These are phyloP conservation scores for Priceomyces fermenticarens DNA, from an alignment of 805 yeast genomes.

Conservation along the genomic window DNA sequence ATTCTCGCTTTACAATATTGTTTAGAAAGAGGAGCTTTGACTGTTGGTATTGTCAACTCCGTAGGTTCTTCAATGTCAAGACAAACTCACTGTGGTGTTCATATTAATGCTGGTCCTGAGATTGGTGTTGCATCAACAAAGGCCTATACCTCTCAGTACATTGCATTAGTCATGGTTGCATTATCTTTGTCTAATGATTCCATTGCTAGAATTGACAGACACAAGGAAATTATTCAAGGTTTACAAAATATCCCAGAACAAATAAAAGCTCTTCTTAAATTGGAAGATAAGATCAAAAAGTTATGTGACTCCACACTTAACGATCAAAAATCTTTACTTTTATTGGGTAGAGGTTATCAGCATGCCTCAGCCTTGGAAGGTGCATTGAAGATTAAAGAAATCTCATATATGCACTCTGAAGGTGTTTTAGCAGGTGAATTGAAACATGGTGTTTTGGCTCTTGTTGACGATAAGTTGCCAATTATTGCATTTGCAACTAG, in stretches of 20 bases:
- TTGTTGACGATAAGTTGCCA: conserved; percentile 91
- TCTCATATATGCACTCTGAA: conserved; percentile 98
- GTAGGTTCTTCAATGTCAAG: conserved; percentile 97
- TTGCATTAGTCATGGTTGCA: conserved; percentile 96
- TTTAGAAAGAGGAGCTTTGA: conserved; percentile 93
- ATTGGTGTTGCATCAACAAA: conserved; percentile 99
- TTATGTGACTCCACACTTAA: conserved; percentile 73
- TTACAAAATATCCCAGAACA: conserved; percentile 80
- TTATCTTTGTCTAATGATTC: conserved; percentile 91
- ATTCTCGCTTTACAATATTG: conserved; percentile 94
- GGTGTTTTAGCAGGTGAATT: conserved; percentile 99
- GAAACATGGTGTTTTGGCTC: conserved; percentile 96
- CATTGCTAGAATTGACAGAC: conserved; percentile 71
- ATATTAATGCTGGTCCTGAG: conserved; percentile 98
- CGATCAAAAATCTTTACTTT: conserved; percentile 79
- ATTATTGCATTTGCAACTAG: conserved; percentile 94
- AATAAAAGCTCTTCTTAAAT: conserved; percentile 69
- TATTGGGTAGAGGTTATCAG: conserved; percentile 97
- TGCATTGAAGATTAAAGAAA: conserved; percentile 96
- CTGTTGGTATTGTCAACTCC: conserved; percentile 95
- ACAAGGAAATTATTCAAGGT: conserved; percentile 82
- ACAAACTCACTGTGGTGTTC: conserved; percentile 98
- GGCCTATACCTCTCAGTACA: conserved; percentile 97
- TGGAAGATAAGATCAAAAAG: conserved; percentile 70
- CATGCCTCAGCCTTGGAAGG: conserved; percentile 97